Conservation (phyloP, 306 rosid species). For the Leucaena leucocephala region DNA sequence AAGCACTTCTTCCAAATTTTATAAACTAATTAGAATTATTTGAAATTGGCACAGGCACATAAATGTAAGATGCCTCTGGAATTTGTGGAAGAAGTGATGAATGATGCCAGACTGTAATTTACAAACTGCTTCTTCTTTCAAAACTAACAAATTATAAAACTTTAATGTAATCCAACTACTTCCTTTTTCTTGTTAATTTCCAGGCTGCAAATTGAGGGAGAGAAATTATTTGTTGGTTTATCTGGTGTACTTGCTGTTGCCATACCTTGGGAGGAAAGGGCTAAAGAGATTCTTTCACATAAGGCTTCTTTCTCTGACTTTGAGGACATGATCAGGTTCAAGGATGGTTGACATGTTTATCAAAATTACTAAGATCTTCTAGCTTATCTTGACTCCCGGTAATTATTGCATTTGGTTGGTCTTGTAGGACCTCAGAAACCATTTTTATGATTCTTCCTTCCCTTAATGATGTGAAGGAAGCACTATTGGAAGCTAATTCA, state of each 20-base stretch:
- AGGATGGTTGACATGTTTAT: slow-evolving; percentile 29
- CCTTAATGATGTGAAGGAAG: slow-evolving; percentile 60
- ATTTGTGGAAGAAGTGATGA: slow-evolving; percentile 63
- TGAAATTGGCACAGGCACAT: slow-evolving; percentile 60
- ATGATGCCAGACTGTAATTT: slow-evolving; percentile 65
- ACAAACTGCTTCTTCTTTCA: slow-evolving; percentile 24
- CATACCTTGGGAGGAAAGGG: slow-evolving; percentile 78
- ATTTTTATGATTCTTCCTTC: slow-evolving; percentile 72
- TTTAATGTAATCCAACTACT: slow-evolving; percentile 10
- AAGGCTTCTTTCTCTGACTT: slow-evolving; percentile 67
- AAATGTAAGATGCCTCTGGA: slow-evolving; percentile 60
- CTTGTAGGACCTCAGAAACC: slow-evolving; percentile 72
- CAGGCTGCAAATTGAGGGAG: slow-evolving; percentile 73
- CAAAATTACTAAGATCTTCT: slow-evolving; percentile 14
- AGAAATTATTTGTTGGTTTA: slow-evolving; percentile 60
- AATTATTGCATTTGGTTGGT: slow-evolving; percentile 36
- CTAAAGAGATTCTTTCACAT: slow-evolving; percentile 60
- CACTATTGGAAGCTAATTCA: slow-evolving; percentile 57
- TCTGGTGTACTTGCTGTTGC: slow-evolving; percentile 59
- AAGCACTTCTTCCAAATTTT: slow-evolving; percentile 23
- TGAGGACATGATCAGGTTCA: slow-evolving; percentile 77
- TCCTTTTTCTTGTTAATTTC: slow-evolving; percentile 37
- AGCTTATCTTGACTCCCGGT: slow-evolving; percentile 35
- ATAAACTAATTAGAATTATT: slow-evolving; percentile 35
- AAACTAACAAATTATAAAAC: slow-evolving; percentile 15